Base-by-base conservation (phyloP, 1,284 basidiomycete species). In the Phaffia rhodozyma region DNA sequence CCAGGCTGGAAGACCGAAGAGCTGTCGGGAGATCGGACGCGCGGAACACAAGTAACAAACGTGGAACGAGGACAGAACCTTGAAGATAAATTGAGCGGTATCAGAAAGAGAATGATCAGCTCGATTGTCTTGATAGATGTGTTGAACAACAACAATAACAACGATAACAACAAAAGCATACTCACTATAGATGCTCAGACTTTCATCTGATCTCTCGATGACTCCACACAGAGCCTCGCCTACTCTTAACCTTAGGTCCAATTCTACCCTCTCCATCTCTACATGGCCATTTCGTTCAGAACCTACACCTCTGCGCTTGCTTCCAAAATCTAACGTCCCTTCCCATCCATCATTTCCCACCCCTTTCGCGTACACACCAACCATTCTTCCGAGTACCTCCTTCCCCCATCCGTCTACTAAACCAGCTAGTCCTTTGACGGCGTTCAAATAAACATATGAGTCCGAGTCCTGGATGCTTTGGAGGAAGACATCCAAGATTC, bases 401-500 rank as follows among this genome's bases (percentile, higher is more conserved):
- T 80, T 82, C 1, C 90, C 90, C 64, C 85, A 69, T 1, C 79
- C 79, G 69, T 91, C 85, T 1, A 86, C 89, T 82, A 94, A 86
- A 20, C 82, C 85, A 5, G 86, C 82, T 1, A 98, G 78, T 0
- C 92, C 94, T 71, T 93, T 88, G 5, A 96, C 86, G 0, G 90
- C 91, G 71, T 93, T 93, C 63, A 97, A 78, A 73, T 92, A 97
- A 65, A 97, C 85, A 75, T 93, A 97, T 43, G 89, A 91, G 72
- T 98, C 94, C 58, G 93, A 87, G 70, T 97, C 91, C 71, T 91
- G 86, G 3, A 96, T 77, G 0, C 86, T 83, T 70, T 89, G 84
- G 66, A 96, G 75, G 73, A 96, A 93, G 59, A 97, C 86, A 55
- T 89, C 88, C 54, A 93, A 77, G 68, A 97, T 89, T 1, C 85